Evolutionary conservation across 371 early-diverging fungal genomes (phyloP), one percentile per base, ranked within the genome.

Genomic region (Coemansia sp.): DNA sequence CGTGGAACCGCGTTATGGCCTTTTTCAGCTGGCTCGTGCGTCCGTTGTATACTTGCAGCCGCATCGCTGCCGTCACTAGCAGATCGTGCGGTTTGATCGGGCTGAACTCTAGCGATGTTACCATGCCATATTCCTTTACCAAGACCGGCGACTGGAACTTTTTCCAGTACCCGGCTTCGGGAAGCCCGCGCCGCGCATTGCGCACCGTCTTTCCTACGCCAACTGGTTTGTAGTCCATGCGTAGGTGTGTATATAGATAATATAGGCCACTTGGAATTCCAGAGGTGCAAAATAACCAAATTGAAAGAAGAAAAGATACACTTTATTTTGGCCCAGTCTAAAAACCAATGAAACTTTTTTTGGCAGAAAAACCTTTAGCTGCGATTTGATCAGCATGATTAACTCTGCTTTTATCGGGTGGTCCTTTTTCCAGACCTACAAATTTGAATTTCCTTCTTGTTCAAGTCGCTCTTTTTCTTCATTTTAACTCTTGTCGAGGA

Each of bases 1-100:
- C 94, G 78, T 88, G 91, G 81, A 98, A 97, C 61, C 97, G 89
- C 53, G 94, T 89, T 68, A 97, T 89, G 9, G 94, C 89, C 83
- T 93, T 93, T 74, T 90, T 92, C 56, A 91, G 82, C 75, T 86
- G 87, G 60, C 90, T 87, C 12, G 93, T 93, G 69, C 88, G 86
- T 53, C 92, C 83, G 62, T 86, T 87, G 84, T 96, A 97, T 58
- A 97, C 85, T 75, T 96, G 95, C 48, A 97, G 91, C 63, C 94
- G 89, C 55, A 94, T 85, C 25, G 96, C 93, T 14, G 92, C 87
- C 8, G 96, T 89, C 25, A 94, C 93, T 14, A 93, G 91, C 75
- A 96, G 92, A 77, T 94, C 93, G 78, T 93, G 85, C 7, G 96
- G 96, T 62, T 87, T 80, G n/a, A 85, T 71, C 30, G 90, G 91